Evolutionary conservation across 2,329 filamentous ascomycete species (phyloP), one percentile per base, ranked within the genome.

Genomic region (Penicillium vulpinum): DNA sequence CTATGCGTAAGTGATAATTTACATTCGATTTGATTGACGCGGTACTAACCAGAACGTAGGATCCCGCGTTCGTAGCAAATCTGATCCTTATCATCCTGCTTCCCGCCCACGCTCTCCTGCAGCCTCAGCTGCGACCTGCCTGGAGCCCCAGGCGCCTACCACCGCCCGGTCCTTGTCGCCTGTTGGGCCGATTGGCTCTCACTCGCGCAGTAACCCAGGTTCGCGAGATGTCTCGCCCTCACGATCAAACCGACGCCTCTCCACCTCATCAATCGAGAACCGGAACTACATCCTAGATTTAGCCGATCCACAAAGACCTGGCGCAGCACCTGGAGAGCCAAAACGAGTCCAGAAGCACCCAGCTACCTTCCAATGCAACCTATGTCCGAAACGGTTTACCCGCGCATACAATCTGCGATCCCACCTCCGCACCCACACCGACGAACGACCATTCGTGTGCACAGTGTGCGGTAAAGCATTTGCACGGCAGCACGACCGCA

Each of bases 381-480:
- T 97, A 9, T 99, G 94, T 67, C 92, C 94, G 0, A 99, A 99
- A 75, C 87, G 91, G 16, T 99, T 99, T 71, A 99, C 94, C 0
- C 85, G 94, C 56, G 94, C 94, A 0, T 99, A 99, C 77, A 99
- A 99, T 70, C 79, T 99, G 53, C 90, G 94, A 15, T 97, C 93
- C 41, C 94, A 99, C 77, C 77, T 97, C 58, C 89, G 94, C 45
- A 99, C 94, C 0, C 94, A 99, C 71, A 99, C 94, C 0, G 94
- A 99, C 69, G 94, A 99, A 79, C 85, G 94, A 46, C 94, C 94
- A 0, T 99, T 97, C 69, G 93, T 97, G 3, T 99, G 94, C 71
- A 97, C 91, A 0, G 91, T 97, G 9, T 99, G 94, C 66, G 91
- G 91, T 51, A 99, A 99, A 75, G 94, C 94, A 0, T 99, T 99